These are phyloP conservation scores for Podaxis sp. DNA, from an alignment of 768 basidiomycete genomes.

Conservation along the genomic window DNA sequence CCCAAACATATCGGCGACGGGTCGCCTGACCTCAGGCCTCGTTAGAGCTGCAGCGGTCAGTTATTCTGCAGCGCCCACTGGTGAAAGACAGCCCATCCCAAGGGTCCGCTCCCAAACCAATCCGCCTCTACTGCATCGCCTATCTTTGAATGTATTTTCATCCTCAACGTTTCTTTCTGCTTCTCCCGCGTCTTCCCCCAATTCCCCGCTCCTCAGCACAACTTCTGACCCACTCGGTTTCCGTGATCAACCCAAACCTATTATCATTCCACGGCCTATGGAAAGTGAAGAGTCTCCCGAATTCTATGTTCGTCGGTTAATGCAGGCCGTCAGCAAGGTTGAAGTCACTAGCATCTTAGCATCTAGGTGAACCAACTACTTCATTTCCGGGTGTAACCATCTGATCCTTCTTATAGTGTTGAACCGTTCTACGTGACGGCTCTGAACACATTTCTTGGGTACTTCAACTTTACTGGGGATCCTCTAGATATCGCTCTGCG, in stretches of 20 bases:
- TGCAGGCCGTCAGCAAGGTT: slow-evolving; percentile 60
- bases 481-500: slow-evolving; percentile 92
- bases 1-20: neutral
- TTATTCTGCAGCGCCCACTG: slow-evolving; percentile 14
- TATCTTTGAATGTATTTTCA: slow-evolving; percentile 64
- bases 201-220: slow-evolving; percentile 16
- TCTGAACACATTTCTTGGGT: slow-evolving; percentile 64
- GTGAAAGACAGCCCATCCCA: slow-evolving; percentile 9
- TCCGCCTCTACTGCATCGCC: slow-evolving; percentile 64
- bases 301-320: slow-evolving; percentile 62
- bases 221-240: slow-evolving; percentile 12
- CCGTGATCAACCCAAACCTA: slow-evolving; percentile 34
- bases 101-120: slow-evolving; percentile 51
- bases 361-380: slow-evolving; percentile 51
- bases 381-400: neutral
- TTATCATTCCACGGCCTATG: slow-evolving; percentile 45
- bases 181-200: slow-evolving; percentile 16
- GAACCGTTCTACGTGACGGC: slow-evolving; percentile 69
- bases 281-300: slow-evolving; percentile 63
- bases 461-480: slow-evolving; percentile 74
- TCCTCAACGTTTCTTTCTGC: slow-evolving; percentile 30
- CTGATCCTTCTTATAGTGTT: slow-evolving; percentile 40
- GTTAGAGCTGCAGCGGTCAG: slow-evolving; percentile 12
- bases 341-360: slow-evolving; percentile 82
- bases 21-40: neutral